Percentiles rank a stretch among this genome's conserved stretches.
phyloP scores from a whole-genome alignment of 2,329 filamentous ascomycete genomes.

The Pestalotiopsis sp. region DNA sequence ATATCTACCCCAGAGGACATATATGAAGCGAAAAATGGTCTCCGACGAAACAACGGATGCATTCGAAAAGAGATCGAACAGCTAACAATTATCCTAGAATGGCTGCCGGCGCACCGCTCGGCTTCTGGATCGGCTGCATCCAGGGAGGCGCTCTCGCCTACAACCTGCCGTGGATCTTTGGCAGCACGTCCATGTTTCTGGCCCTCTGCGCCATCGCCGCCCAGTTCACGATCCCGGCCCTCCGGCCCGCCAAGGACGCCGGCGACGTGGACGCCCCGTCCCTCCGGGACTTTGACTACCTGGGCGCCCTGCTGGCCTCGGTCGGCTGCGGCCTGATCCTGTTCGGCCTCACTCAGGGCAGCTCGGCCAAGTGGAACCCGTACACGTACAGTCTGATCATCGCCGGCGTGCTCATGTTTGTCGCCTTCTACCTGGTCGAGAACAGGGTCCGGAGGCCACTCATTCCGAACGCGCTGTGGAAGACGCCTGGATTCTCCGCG shows the following conservation, averaged over 20 bases:
- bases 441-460: conserved; percentile 33
- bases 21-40: no score
- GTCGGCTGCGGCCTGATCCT: conserved; percentile 34
- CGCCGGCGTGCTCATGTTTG: conserved; percentile 31
- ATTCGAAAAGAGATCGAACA: background rate
- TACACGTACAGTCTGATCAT: conserved; percentile 39
- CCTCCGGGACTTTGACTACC: conserved; percentile 29
- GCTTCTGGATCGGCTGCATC: conserved; percentile 38
- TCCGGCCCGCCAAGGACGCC: conserved; percentile 32
- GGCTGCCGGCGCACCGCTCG: conserved; percentile 37
- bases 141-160: conserved; percentile 43
- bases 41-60: background rate
- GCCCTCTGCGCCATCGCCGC: conserved; percentile 39
- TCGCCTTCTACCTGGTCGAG: conserved; percentile 34
- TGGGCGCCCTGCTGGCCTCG: conserved; percentile 30
- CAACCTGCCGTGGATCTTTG: conserved; percentile 46
- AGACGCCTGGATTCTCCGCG: conserved; percentile 43
- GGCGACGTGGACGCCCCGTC: conserved; percentile 25
- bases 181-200: conserved; percentile 42
- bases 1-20: background rate
- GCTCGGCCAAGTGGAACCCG: conserved; percentile 35
- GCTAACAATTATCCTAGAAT: conserved; percentile 19
- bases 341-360: conserved; percentile 38
- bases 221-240: conserved; percentile 40
- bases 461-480: conserved; percentile 40